Conservation (phyloP, 1,284 basidiomycete species). For the Malassezia psittaci region DNA sequence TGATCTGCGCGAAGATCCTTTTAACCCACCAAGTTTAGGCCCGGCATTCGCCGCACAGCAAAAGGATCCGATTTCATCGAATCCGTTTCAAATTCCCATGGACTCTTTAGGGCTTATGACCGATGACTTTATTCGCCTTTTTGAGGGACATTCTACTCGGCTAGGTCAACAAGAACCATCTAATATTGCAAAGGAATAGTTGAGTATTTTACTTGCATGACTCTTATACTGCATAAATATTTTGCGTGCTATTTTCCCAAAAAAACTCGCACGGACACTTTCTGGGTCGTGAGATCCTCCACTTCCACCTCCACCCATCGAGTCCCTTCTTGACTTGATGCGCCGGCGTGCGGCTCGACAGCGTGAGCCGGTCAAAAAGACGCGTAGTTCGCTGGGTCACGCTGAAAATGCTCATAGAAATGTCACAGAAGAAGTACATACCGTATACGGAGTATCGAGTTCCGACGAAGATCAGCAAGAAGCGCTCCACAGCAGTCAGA, state of each 20-base stretch:
- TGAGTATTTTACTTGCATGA: no score
- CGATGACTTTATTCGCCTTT: constrained; percentile 11
- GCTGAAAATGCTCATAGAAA: no score
- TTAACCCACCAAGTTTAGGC: neutral
- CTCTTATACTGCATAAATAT: no score
- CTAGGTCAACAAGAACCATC: no score
- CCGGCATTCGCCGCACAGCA: neutral
- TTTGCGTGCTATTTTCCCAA: neutral
- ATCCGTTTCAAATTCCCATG: constrained; percentile 1
- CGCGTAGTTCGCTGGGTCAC: no score
- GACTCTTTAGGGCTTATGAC: constrained; percentile 1
- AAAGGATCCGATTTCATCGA: neutral
- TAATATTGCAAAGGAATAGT: no score
- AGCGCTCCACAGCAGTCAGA: no score
- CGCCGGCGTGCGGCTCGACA: neutral
- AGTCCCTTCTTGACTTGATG: neutral
- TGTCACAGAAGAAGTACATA: constrained; percentile 20
- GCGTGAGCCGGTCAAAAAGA: no score
- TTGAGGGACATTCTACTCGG: neutral
- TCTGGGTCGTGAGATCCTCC: no score
- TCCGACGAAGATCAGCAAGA: neutral
- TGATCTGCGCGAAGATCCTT: no score
- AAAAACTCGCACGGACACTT: neutral
- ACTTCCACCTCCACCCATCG: neutral
- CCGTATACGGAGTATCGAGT: constrained; percentile 20